Conservation (phyloP, 495 filamentous ascomycete genomes). For the Penicillium antarcticum region DNA sequence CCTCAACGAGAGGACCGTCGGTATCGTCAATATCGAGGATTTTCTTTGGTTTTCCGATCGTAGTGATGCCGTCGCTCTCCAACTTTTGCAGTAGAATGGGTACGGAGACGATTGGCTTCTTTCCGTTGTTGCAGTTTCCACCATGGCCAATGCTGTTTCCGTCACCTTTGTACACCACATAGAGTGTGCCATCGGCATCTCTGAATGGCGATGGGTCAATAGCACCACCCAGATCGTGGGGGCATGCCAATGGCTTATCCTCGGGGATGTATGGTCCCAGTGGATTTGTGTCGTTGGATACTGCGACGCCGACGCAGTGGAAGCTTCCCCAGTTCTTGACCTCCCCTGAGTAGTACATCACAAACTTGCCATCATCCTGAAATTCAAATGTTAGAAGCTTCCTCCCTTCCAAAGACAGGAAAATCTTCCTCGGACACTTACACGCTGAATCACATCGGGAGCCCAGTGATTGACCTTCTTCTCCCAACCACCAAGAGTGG, state of each 20-base stretch:
- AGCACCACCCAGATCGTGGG: constrained; percentile 47
- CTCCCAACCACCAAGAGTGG: constrained; percentile 23
- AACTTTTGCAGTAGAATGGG: constrained; percentile 59
- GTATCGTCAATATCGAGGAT: constrained; percentile 50
- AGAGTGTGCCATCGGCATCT: constrained; percentile 47
- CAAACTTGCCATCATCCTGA: constrained; percentile 42
- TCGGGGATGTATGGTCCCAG: constrained; percentile 49
- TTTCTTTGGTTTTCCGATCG: constrained; percentile 41
- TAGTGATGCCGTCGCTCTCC: constrained; percentile 47
- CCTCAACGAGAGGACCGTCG: constrained; percentile 60
- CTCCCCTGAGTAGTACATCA: constrained; percentile 56
- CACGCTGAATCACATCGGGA: constrained; percentile 33
- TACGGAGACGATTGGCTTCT: constrained; percentile 40
- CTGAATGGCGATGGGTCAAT: constrained; percentile 55
- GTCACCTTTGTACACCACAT: constrained; percentile 59
- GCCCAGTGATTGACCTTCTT: constrained; percentile 28
- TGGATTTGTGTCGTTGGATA: constrained; percentile 27
- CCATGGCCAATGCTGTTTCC: constrained; percentile 56
- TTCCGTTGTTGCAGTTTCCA: constrained; percentile 51
- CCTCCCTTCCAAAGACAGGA: not conserved
- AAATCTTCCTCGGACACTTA: constrained; percentile 12
- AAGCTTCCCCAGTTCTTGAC: constrained; percentile 24
- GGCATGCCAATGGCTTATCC: constrained; percentile 44
- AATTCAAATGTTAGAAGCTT: not conserved
- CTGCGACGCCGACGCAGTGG: constrained; percentile 55